Conservation (phyloP, 768 basidiomycete genomes). For the Hypholoma fasciculare region DNA sequence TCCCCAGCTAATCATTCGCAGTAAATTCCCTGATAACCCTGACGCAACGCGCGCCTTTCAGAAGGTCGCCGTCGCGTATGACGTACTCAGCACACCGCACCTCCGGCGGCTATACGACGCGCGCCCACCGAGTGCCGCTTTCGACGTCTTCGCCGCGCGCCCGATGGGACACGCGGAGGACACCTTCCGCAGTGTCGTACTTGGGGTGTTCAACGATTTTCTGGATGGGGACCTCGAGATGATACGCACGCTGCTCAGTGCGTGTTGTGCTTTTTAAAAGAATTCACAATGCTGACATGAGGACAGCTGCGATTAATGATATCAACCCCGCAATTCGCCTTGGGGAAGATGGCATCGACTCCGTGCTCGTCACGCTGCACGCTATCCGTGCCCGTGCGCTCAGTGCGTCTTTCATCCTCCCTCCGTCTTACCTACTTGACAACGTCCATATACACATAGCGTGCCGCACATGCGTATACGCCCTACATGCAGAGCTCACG, state of each 20-base stretch:
- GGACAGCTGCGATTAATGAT: slow-evolving; percentile 71
- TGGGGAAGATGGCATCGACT: slow-evolving; percentile 77
- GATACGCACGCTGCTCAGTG: slow-evolving; percentile 73
- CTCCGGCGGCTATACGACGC: slow-evolving; percentile 70
- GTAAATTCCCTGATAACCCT: slow-evolving; percentile 79
- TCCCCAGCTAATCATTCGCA: slow-evolving; percentile 24
- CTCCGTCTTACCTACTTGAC: background rate
- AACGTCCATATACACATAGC: slow-evolving; percentile 45
- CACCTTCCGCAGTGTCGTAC: slow-evolving; percentile 72
- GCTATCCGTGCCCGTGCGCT: slow-evolving; percentile 73
- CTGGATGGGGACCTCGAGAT: slow-evolving; percentile 87
- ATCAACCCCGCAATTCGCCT: slow-evolving; percentile 77
- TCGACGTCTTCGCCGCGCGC: slow-evolving; percentile 55
- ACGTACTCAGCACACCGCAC: slow-evolving; percentile 73
- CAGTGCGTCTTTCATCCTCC: slow-evolving; percentile 46
- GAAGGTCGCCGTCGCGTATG: slow-evolving; percentile 82
- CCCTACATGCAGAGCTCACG: slow-evolving; percentile 71
- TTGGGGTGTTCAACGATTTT: slow-evolving; percentile 79
- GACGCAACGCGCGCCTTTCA: slow-evolving; percentile 85
- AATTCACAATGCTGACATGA: background rate
- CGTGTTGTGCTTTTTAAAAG: slow-evolving; percentile 23
- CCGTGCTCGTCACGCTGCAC: slow-evolving; percentile 69
- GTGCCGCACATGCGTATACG: slow-evolving; percentile 74
- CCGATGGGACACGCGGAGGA: slow-evolving; percentile 68
- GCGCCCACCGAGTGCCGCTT: slow-evolving; percentile 43